phyloP scores from a whole-genome alignment of 2,329 filamentous ascomycete genomes.

The Cryphonectria radicalis region DNA sequence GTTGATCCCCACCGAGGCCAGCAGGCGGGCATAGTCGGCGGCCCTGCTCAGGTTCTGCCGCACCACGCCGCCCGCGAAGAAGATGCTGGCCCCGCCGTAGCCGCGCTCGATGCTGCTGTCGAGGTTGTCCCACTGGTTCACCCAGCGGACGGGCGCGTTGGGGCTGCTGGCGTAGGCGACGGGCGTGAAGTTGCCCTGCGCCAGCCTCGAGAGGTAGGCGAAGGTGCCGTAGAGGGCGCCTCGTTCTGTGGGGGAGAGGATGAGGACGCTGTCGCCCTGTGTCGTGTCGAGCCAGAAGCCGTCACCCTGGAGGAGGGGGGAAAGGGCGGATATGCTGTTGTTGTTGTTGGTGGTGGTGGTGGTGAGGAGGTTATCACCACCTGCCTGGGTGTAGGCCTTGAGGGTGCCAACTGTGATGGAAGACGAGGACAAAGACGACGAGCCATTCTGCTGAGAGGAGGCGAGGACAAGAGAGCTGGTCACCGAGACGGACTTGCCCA shows the following conservation, averaged over 20 bases:
- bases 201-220: slow-evolving; percentile 68
- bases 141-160: slow-evolving; percentile 67
- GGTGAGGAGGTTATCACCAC: slow-evolving; percentile 32
- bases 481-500: slow-evolving; percentile 51
- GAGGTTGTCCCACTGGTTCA: slow-evolving; percentile 76
- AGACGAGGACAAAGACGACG: slow-evolving; percentile 14
- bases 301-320: slow-evolving; percentile 50
- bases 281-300: slow-evolving; percentile 64
- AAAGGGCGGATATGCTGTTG: slow-evolving; percentile 37
- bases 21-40: slow-evolving; percentile 65
- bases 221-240: slow-evolving; percentile 72
- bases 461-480: slow-evolving; percentile 18
- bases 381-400: slow-evolving; percentile 44
- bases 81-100: slow-evolving; percentile 70
- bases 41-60: slow-evolving; percentile 64
- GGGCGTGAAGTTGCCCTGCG: slow-evolving; percentile 58
- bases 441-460: slow-evolving; percentile 17
- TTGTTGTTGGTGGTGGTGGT: slow-evolving; percentile 34
- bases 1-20: slow-evolving; percentile 70
- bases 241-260: slow-evolving; percentile 68
- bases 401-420: slow-evolving; percentile 55
- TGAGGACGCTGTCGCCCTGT: slow-evolving; percentile 51
- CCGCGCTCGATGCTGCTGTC: slow-evolving; percentile 70
- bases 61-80: slow-evolving; percentile 63
- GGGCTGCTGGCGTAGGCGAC: slow-evolving; percentile 58